phyloP scores from a whole-genome alignment of 495 filamentous ascomycete species.

The Tuber magnatum region DNA sequence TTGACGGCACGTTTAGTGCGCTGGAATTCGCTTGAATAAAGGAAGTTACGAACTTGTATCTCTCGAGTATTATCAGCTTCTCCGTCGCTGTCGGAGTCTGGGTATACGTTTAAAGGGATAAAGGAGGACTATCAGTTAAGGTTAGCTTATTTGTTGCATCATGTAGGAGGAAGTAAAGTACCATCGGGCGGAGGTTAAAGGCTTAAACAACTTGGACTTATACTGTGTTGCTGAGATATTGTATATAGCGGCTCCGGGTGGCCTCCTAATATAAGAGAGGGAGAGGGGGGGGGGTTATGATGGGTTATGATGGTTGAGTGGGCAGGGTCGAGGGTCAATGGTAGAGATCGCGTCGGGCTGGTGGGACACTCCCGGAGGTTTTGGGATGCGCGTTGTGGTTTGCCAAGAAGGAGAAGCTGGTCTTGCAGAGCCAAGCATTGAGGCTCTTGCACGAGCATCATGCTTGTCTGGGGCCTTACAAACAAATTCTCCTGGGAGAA shows the following conservation, averaged over 20 bases:
- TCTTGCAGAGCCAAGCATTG: background rate
- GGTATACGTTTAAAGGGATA: conserved; percentile 82
- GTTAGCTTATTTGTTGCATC: background rate
- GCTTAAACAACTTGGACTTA: background rate
- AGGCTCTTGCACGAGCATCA: background rate
- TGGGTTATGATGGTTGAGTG: background rate
- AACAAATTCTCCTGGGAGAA: background rate
- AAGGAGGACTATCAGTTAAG: conserved; percentile 47
- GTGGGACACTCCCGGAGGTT: background rate
- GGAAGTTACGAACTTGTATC: conserved; percentile 53
- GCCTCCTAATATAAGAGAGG: background rate
- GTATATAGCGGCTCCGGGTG: background rate
- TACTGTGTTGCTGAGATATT: background rate
- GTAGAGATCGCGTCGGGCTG: background rate
- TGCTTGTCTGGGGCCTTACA: too few species aligned
- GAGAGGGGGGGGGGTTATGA: background rate
- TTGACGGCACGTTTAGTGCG: background rate
- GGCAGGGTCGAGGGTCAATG: background rate
- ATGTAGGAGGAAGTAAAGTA: background rate
- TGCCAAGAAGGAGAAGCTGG: background rate
- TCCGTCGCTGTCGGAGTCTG: conserved; percentile 79
- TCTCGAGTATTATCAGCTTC: conserved; percentile 93
- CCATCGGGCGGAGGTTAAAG: background rate
- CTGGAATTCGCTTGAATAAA: background rate
- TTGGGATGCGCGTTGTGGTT: background rate